Base-by-base conservation (phyloP, 2,329 filamentous ascomycete genomes). In the Ophiostoma sp. region DNA sequence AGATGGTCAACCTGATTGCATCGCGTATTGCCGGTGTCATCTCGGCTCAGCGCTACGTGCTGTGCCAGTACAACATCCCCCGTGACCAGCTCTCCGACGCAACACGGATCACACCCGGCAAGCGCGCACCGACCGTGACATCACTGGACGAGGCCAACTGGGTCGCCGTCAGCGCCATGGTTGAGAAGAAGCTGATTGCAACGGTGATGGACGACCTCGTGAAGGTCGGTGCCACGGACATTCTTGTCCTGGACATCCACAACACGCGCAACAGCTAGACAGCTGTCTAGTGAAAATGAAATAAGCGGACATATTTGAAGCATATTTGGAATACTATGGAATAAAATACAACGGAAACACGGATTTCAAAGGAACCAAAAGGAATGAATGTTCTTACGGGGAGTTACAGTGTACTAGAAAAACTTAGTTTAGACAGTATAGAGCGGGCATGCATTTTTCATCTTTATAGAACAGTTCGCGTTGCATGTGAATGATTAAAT, bases 131-230 rank as follows among this genome's bases (percentile, higher is more conserved):
- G 2, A 98, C 94, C 2, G 85, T 98, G 73, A 97, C 91, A n/a
- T 83, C 90, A 16, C 83, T 99, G 3, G 94, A 97, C 73, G 90
- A 92, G 75, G 87, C 92, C 68, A 91, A 89, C 67, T 98, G 94
- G 94, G 92, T 97, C 47, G 93, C 94, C n/a, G 90, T 98, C 71
- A 92, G 88, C 76, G 88, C 89, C 65, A 98, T 98, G 94, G 93
- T 97, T 6, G 88, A 92, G 82, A 91, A 92, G 81, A 94, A 92
- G 81, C 85, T 85, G 75, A 89, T 96, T 75, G 93, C 93, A 2
- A 82, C 86, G 6, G 91, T 90, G 49, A 97, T 97, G 93, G 93
- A 97, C 77, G 85, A 91, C 73, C 77, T 97, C 76, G 87, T 84
- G 44, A 86, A 84, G 74, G 84, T 90, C 41, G 93, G 93, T 2